Conservation (phyloP, 2,329 filamentous ascomycete genomes). For the Aspergillus clavatus region DNA sequence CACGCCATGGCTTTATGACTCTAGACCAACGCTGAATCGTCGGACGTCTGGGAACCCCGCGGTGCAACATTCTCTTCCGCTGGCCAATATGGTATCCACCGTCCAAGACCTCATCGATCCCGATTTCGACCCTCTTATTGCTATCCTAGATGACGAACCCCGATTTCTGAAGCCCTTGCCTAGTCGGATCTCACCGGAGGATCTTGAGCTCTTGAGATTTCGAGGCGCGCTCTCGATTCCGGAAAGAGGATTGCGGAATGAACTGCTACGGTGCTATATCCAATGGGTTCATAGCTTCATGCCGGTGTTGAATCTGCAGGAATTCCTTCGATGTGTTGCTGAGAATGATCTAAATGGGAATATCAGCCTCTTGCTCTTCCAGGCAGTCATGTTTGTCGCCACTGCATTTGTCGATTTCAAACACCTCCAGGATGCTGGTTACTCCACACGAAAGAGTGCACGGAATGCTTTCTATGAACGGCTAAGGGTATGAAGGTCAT, state of each 20-base stretch:
- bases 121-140: constrained; percentile 36
- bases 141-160: constrained; percentile 39
- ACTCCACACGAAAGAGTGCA: constrained; percentile 67
- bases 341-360: constrained; percentile 63
- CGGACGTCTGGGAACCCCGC: constrained; percentile 26
- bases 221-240: constrained; percentile 78
- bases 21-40: constrained; percentile 23
- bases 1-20: constrained; percentile 28
- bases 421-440: constrained; percentile 68
- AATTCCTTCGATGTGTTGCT: constrained; percentile 51
- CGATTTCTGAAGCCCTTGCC: constrained; percentile 74
- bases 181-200: constrained; percentile 66
- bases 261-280: constrained; percentile 70
- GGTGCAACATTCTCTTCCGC: constrained; percentile 28
- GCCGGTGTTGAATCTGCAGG: constrained; percentile 67
- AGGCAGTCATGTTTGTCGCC: constrained; percentile 88
- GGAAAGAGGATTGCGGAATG: constrained; percentile 62
- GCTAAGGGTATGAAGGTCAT: constrained; percentile 61
- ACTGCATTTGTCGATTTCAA: constrained; percentile 77
- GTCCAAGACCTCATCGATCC: constrained; percentile 37
- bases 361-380: constrained; percentile 77
- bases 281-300: constrained; percentile 88
- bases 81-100: constrained; percentile 36
- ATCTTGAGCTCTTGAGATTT: constrained; percentile 70
- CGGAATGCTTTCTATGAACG: constrained; percentile 79